Base-by-base conservation (phyloP, 352 stramenopile species). In the Phytophthora foliorum region DNA sequence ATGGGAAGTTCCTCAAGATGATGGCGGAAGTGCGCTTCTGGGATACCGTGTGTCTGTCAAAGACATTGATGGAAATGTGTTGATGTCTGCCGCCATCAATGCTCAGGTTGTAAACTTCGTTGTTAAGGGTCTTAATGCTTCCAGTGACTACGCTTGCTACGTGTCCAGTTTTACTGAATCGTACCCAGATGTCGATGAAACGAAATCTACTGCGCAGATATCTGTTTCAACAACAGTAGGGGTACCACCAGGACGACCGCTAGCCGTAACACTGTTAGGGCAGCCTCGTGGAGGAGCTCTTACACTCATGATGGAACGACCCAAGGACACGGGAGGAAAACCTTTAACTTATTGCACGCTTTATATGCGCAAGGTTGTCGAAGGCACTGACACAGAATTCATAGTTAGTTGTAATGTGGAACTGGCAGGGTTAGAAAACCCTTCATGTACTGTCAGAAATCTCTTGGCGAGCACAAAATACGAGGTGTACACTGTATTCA, bases 391-490 rank as follows among this genome's bases (percentile, higher is more conserved):
- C 13, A 29, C 48, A 34, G 14, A 45, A 36, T 80, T 81, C 51
- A 44, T 22, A 10, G 34, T 68, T 17, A 68, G 60, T 0, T 87
- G 63, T 44, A 25, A 32, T n/a, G 25, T 57, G n/a, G 25, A 44
- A 24, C n/a, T 68, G n/a, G 46, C 36, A 13, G 25, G 24, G 10
- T 22, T 44, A 19, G 48, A 21, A 44, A 62, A 13, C 32, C 29
- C 27, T 3, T 71, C 42, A 6, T 92, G 84, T 45, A 77, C 44
- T 1, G 63, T 75, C 7, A 84, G 73, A 45, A 80, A 69, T 6
- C 63, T 92, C 0, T 42, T 87, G 22, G 58, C 58, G 2, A 44
- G 31, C 3, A 78, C 74, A 34, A 77, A 32, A n/a, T 92, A 90
- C 44, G 81, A 89, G 57, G 51, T 77, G 0, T 90, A 82, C 53